These are phyloP conservation scores for Aspergillus hiratsukae DNA, from an alignment of 2,329 filamentous ascomycete species.

Conservation along the genomic window DNA sequence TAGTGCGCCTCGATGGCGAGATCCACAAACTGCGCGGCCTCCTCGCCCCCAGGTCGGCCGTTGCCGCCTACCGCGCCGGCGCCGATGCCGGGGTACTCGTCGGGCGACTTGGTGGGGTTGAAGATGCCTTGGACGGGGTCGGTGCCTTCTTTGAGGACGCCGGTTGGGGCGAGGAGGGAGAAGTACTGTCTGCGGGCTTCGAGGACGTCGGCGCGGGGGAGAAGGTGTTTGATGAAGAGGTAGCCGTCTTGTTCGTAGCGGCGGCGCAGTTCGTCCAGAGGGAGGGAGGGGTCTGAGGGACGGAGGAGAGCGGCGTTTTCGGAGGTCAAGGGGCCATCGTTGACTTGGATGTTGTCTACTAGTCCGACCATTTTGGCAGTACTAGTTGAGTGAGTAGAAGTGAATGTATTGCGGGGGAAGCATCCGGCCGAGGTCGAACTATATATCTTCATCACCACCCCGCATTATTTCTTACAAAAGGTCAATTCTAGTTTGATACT, in stretches of 20 bases:
- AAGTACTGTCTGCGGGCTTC: slow-evolving; percentile 52
- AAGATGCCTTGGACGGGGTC: slow-evolving; percentile 53
- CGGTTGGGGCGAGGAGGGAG: slow-evolving; percentile 49
- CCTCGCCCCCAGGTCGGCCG: slow-evolving; percentile 42
- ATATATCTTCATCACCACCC: no score
- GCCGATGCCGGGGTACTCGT: slow-evolving; percentile 52
- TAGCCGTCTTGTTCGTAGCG: slow-evolving; percentile 51
- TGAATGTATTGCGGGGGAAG: no score
- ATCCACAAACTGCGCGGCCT: slow-evolving; percentile 45
- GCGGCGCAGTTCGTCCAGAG: slow-evolving; percentile 46
- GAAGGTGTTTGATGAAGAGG: slow-evolving; percentile 51
- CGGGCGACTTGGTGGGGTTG: slow-evolving; percentile 38
- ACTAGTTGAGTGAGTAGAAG: no score
- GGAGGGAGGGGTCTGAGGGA: slow-evolving; percentile 41
- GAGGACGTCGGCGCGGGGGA: slow-evolving; percentile 52
- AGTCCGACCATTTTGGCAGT: no score
- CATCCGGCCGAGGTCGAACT: no score
- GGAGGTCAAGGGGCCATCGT: slow-evolving; percentile 45
- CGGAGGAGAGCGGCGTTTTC: slow-evolving; percentile 42
- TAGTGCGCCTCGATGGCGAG: slow-evolving; percentile 53
- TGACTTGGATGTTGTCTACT: slow-evolving; percentile 25
- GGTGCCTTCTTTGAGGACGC: slow-evolving; percentile 52
- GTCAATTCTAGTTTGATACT: no score
- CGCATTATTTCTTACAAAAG: not conserved
- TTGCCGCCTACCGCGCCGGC: slow-evolving; percentile 46